Conservation (phyloP, 2,329 filamentous ascomycete species). For the Hypocrella siamensis region DNA sequence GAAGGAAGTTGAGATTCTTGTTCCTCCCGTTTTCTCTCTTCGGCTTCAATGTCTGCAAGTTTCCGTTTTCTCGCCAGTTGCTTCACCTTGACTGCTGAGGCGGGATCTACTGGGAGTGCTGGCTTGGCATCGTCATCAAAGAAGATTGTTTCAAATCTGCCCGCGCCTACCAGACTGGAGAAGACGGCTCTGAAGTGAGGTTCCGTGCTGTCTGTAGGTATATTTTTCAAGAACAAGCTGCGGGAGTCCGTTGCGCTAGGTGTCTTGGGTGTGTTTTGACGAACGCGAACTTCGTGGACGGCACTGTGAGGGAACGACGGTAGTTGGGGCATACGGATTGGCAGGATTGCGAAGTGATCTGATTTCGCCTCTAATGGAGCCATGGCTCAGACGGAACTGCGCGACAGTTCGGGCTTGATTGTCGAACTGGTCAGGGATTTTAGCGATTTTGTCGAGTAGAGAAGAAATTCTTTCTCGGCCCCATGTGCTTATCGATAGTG, state of each 20-base stretch:
- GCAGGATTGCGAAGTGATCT: conserved; percentile 53
- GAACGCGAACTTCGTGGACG: conserved; percentile 76
- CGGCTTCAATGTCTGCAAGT: conserved; percentile 34
- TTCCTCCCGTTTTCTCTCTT: conserved; percentile 37
- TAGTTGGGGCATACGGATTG: conserved; percentile 48
- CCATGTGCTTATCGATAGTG: no score
- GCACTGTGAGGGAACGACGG: conserved; percentile 45
- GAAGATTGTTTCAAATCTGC: conserved; percentile 59
- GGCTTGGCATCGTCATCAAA: conserved; percentile 50
- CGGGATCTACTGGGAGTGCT: conserved; percentile 25
- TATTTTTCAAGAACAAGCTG: conserved; percentile 80
- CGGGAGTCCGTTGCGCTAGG: conserved; percentile 58
- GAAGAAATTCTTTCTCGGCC: no score
- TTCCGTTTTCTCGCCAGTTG: conserved; percentile 24
- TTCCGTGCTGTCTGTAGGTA: conserved; percentile 72
- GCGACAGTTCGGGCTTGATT: no score
- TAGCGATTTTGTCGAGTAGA: no score
- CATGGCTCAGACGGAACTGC: no score
- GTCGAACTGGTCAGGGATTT: no score
- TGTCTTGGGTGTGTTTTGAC: conserved; percentile 65
- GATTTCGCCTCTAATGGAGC: conserved; percentile 1
- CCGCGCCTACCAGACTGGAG: conserved; percentile 54
- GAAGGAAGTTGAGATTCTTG: conserved; percentile 48
- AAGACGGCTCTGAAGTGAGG: conserved; percentile 64
- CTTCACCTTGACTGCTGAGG: conserved; percentile 26